Evolutionary conservation across 2,329 filamentous ascomycete species (phyloP), one percentile per base, ranked within the genome.

Genomic region (Zymoseptoria crescenta): DNA sequence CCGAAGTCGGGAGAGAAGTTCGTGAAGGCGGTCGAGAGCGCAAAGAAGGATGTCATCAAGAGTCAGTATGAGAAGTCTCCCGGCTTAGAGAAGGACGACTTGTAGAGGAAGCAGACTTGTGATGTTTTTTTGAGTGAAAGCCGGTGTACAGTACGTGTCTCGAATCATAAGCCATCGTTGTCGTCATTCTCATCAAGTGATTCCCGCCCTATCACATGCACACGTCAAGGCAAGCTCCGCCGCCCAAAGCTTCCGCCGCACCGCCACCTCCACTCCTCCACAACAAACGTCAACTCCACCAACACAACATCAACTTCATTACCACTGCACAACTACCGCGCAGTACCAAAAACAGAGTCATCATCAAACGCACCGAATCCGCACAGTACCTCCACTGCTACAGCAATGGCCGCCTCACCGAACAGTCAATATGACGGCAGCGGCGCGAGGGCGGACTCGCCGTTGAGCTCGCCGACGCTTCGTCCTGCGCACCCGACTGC

Each of bases 1-100:
- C 75, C 79, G 41, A 79, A 85, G 73, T 81, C 79, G 8, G 85
- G 82, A 0, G 77, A 83, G 67, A 81, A 80, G 66, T 89, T 90
- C 68, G 79, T 83, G 74, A 75, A 83, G 19, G 77, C 80, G 58
- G 80, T 89, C 56, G 79, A 85, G 74, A 79, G 81, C 63, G 84
- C 84, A 0, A 77, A 83, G 68, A 87, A 85, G 66, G 76, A 78
- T 68, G 69, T 72, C 2, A 77, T 78, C 56, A 74, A 65, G 61
- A 60, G 56, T 24, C 55, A 60, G 49, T 52, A 52, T 8, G 51
- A 52, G 24, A 52, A 52, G 51, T 52, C 51, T 24, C 21, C 24
- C 0, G 20, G 20, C 24, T 29, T 52, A 13, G 51, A 29, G 7
- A 52, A 52, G 24, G 24, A 52, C 4, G 51, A 52, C 19, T 19